phyloP scores from a whole-genome alignment of 2,329 filamentous ascomycete genomes.

The Apiospora pterosperma region DNA sequence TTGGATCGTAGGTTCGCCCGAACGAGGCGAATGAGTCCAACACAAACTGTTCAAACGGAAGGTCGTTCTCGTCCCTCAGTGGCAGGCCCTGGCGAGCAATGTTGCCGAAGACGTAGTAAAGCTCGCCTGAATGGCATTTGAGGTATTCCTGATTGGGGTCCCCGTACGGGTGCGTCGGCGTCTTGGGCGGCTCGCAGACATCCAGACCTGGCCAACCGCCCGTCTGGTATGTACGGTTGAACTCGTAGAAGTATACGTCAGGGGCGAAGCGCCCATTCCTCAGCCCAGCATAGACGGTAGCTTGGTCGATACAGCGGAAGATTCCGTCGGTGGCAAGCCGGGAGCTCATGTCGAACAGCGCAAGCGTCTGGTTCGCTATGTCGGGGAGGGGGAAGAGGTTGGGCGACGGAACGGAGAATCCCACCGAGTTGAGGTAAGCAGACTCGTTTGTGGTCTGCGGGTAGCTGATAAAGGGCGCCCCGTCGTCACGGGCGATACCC shows the following conservation, averaged over 20 bases:
- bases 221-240: constrained; percentile 52
- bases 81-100: constrained; percentile 36
- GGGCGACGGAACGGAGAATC: constrained; percentile 21
- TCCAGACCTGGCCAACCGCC: constrained; percentile 52
- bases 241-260: constrained; percentile 55
- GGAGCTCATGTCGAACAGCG: constrained; percentile 52
- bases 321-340: constrained; percentile 55
- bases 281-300: constrained; percentile 50
- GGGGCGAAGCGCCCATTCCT: constrained; percentile 38
- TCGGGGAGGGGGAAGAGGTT: constrained; percentile 47
- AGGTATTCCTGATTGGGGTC: constrained; percentile 36
- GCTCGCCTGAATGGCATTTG: constrained; percentile 54
- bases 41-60: constrained; percentile 32
- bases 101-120: constrained; percentile 53
- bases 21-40: constrained; percentile 52
- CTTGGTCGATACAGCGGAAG: constrained; percentile 58
- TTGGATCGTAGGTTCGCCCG: constrained; percentile 46
- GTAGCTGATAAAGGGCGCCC: constrained; percentile 41
- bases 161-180: constrained; percentile 22
- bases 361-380: constrained; percentile 44
- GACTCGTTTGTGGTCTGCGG: constrained; percentile 27
- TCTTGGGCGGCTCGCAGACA: constrained; percentile 41
- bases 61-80: constrained; percentile 42
- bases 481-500: constrained; percentile 41
- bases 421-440: constrained; percentile 23